Conservation (phyloP, 2,329 filamentous ascomycete genomes). For the Trichoderma sp. region DNA sequence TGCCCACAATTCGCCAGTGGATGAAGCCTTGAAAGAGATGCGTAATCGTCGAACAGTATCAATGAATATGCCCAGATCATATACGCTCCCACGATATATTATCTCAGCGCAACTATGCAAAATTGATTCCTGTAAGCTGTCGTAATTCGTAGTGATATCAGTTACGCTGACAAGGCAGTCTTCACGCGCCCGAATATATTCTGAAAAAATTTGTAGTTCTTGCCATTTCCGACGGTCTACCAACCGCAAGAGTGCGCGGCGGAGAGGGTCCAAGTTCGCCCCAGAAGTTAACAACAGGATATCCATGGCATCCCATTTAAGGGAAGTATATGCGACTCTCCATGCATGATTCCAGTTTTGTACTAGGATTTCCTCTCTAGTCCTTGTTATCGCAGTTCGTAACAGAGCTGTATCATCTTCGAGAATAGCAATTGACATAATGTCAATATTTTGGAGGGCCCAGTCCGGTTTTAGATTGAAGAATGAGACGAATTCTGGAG, state of each 20-base stretch:
- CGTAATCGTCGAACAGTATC: neutral
- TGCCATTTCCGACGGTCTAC: neutral
- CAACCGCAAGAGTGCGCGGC: neutral
- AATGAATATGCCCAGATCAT: neutral
- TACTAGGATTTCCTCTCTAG: too few species aligned
- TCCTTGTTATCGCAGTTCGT: neutral
- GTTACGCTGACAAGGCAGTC: too few species aligned
- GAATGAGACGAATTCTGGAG: neutral
- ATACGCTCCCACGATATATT: neutral
- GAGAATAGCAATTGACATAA: neutral
- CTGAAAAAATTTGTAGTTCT: neutral
- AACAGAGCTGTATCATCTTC: neutral
- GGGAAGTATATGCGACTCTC: neutral
- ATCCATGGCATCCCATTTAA: neutral
- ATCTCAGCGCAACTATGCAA: neutral
- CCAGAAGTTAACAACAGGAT: neutral
- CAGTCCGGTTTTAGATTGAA: neutral
- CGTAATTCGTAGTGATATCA: neutral
- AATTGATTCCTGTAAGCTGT: too few species aligned
- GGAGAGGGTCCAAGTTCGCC: rapidly evolving
- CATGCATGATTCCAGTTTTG: neutral
- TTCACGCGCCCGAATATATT: neutral
- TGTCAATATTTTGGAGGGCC: neutral
- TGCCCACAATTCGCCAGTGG: neutral
- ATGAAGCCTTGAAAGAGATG: neutral